A percentile compares a stretch with the other conserved stretches of the same genome.
These are phyloP conservation scores for Diphasiastrum complanatum DNA, from an alignment of 83 land plant genomes.

Conservation along the genomic window DNA sequence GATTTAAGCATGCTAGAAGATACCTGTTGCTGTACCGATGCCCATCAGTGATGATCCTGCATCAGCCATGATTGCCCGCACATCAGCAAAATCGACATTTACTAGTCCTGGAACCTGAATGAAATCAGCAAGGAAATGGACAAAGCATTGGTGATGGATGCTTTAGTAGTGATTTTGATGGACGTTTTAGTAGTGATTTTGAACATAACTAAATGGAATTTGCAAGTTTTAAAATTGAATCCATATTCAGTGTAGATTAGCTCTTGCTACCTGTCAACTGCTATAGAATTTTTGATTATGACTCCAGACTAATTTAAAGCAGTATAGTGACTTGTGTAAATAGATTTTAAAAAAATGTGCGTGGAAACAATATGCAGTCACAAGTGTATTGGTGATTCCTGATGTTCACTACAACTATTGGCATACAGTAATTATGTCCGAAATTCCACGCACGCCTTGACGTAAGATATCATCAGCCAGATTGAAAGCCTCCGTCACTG, in stretches of 20 bases:
- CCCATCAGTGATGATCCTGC: conserved; percentile 98
- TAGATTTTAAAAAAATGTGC: too few relatives aligned
- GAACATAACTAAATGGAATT: too few relatives aligned
- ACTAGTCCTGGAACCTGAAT: conserved; percentile 86
- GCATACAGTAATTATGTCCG: conserved; percentile 89
- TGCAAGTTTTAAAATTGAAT: too few relatives aligned
- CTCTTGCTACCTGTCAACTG: too few relatives aligned
- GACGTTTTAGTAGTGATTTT: too few relatives aligned
- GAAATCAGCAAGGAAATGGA: neutral
- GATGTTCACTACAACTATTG: neutral
- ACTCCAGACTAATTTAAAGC: too few relatives aligned
- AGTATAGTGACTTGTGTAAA: too few relatives aligned
- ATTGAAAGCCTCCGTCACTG: conserved; percentile 96
- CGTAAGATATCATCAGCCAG: conserved; percentile 95
- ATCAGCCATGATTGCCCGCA: conserved; percentile 90
- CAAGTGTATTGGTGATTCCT: too few relatives aligned
- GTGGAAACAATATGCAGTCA: too few relatives aligned
- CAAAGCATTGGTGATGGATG: neutral
- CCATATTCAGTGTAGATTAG: too few relatives aligned
- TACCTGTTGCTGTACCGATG: conserved; percentile 96
- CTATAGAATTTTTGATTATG: too few relatives aligned
- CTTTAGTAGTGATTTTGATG: too few relatives aligned
- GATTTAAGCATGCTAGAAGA: neutral
- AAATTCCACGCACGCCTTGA: conserved; percentile 96
- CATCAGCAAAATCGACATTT: conserved; percentile 99